Evolutionary conservation across 169 alveolate species (phyloP).

Genomic region (Babesia gibsoni): DNA sequence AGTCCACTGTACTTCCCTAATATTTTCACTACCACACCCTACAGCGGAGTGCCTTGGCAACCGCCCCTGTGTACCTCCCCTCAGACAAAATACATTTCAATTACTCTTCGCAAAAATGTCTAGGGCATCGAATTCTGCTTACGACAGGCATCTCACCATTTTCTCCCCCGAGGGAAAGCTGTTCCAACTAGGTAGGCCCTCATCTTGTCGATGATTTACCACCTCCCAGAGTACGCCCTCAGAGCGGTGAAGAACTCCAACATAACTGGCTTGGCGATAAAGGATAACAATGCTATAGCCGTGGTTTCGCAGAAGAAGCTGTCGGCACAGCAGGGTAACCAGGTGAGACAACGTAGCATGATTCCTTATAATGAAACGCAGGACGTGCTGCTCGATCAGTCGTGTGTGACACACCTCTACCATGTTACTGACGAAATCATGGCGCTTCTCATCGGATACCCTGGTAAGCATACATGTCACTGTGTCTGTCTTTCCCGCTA

Average conservation of each 20-base stretch:
- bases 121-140: constrained; percentile 81
- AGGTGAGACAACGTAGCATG: constrained; percentile 18
- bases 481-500: not conserved
- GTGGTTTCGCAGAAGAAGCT: constrained; percentile 93
- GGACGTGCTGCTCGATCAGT: constrained; percentile 78
- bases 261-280: constrained; percentile 93
- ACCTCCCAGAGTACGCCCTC: constrained; percentile 90
- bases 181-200: constrained; percentile 87
- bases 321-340: constrained; percentile 81
- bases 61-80: too few relatives aligned
- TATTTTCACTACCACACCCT: too few relatives aligned
- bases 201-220: too few relatives aligned
- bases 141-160: constrained; percentile 92
- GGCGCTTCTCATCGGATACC: constrained; percentile 76
- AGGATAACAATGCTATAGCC: constrained; percentile 93
- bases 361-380: constrained; percentile 18
- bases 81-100: too few relatives aligned
- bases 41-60: too few relatives aligned
- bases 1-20: too few relatives aligned
- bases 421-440: constrained; percentile 79
- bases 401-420: constrained; percentile 74
- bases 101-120: too few relatives aligned
- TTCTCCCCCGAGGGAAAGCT: constrained; percentile 99
- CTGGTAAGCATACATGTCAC: constrained; percentile 60
- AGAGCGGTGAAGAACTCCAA: constrained; percentile 95